These are phyloP conservation scores for Backusella morwellensis DNA, from an alignment of 192 early-diverging fungal species.

Conservation along the genomic window DNA sequence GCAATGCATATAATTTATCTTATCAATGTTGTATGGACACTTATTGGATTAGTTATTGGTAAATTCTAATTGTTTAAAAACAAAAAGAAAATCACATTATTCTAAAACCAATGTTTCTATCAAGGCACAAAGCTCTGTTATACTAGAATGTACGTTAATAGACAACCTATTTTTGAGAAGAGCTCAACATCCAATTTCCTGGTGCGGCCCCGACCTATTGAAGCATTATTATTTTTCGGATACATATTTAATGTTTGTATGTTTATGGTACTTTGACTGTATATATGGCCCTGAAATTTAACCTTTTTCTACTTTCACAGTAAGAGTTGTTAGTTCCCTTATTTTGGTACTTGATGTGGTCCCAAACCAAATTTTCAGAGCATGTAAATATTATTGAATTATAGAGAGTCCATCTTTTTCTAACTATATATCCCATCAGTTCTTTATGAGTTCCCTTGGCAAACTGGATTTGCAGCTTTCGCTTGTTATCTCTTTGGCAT, in stretches of 20 bases:
- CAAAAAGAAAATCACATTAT: background rate
- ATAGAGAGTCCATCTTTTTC: background rate
- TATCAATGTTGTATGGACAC: background rate
- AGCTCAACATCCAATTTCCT: background rate
- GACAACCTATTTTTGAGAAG: slow-evolving; percentile 8
- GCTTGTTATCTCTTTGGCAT: slow-evolving; percentile 30
- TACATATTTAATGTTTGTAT: slow-evolving; percentile 22
- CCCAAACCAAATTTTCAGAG: slow-evolving; percentile 8
- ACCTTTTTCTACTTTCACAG: slow-evolving; percentile 6
- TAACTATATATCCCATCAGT: slow-evolving; percentile 11
- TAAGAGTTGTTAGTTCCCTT: slow-evolving; percentile 14
- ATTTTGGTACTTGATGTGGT: slow-evolving; percentile 9
- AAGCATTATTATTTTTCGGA: slow-evolving; percentile 20
- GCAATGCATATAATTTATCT: slow-evolving; percentile 14
- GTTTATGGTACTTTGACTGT: background rate
- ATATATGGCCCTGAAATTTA: background rate
- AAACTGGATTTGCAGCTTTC: slow-evolving; percentile 23
- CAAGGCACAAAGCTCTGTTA: slow-evolving; percentile 1
- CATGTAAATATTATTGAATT: slow-evolving; percentile 14
- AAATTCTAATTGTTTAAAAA: background rate
- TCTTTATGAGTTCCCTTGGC: slow-evolving; percentile 30
- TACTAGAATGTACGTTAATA: slow-evolving; percentile 13
- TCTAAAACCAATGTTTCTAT: background rate
- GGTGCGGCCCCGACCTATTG: slow-evolving; percentile 28
- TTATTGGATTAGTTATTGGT: slow-evolving; percentile 10